These are phyloP conservation scores for Vicia faba DNA, from an alignment of 306 rosid genomes.

Conservation along the genomic window DNA sequence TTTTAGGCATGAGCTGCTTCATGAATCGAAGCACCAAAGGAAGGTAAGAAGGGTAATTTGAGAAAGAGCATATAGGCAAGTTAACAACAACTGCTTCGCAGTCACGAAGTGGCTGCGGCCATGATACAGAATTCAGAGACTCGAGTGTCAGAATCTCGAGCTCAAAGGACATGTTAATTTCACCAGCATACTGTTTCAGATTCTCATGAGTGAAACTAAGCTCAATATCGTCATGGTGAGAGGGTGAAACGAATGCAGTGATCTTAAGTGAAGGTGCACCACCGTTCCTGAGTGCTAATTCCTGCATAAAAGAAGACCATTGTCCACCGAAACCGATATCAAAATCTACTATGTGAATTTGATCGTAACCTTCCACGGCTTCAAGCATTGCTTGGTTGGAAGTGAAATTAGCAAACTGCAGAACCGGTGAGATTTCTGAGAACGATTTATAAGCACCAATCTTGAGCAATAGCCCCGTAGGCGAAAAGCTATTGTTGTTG, in stretches of 20 bases:
- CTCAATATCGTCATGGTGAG: constrained; percentile 63
- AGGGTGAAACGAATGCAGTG: constrained; percentile 72
- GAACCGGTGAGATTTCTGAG: constrained; percentile 86
- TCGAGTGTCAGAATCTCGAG: constrained; percentile 63
- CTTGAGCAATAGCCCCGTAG: constrained; percentile 63
- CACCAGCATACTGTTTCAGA: constrained; percentile 71
- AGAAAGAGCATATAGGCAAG: constrained; percentile 62
- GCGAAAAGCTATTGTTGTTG: constrained; percentile 55
- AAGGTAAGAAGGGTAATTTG: constrained; percentile 48
- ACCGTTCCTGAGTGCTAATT: constrained; percentile 66
- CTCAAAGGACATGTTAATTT: constrained; percentile 68
- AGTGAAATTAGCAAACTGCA: constrained; percentile 86
- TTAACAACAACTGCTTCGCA: constrained; percentile 72
- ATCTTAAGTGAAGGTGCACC: constrained; percentile 66
- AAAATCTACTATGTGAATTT: constrained; percentile 72
- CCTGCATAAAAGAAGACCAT: constrained; percentile 91
- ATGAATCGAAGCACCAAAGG: constrained; percentile 67
- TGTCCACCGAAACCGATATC: constrained; percentile 94
- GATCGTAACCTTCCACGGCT: constrained; percentile 67
- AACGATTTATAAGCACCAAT: constrained; percentile 87
- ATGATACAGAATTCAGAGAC: constrained; percentile 57
- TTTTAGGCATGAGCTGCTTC: constrained; percentile 73
- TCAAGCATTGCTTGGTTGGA: constrained; percentile 88
- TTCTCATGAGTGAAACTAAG: constrained; percentile 77
- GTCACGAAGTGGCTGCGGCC: constrained; percentile 64